A percentile compares a stretch with the other conserved stretches of the same genome.
These are phyloP conservation scores for Cladosporium sp. DNA, from an alignment of 2,329 filamentous ascomycete genomes.

Conservation along the genomic window DNA sequence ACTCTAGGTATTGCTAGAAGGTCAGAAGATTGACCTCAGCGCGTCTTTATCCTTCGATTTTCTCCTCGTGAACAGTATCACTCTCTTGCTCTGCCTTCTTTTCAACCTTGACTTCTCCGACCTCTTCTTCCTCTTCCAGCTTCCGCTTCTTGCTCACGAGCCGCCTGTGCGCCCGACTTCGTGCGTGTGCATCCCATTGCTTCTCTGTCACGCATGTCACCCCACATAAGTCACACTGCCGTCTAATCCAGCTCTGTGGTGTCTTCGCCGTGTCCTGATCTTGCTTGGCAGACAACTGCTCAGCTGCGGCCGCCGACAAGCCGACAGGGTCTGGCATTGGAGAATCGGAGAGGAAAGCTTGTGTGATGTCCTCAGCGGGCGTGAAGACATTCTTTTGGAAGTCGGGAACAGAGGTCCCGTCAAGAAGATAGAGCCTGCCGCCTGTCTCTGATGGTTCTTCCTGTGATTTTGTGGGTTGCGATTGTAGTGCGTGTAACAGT, in stretches of 20 bases:
- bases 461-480: not conserved
- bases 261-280: conserved; percentile 48
- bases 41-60: not conserved
- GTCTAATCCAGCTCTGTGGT: conserved; percentile 51
- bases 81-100: not conserved
- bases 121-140: conserved; percentile 1
- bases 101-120: not conserved
- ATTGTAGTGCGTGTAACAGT: conserved; percentile 43
- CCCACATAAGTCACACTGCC: conserved; percentile 71
- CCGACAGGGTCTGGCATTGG: conserved; percentile 55
- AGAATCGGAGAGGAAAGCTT: conserved; percentile 61
- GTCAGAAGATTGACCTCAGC: not conserved
- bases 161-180: conserved; percentile 56
- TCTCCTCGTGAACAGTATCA: not conserved
- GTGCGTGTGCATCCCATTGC: conserved; percentile 60
- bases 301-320: conserved; percentile 59
- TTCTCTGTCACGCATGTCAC: conserved; percentile 57
- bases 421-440: conserved; percentile 72
- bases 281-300: conserved; percentile 61
- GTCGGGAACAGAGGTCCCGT: conserved; percentile 68
- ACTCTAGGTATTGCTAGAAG: not conserved
- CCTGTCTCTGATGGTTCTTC: conserved; percentile 29
- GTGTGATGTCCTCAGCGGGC: conserved; percentile 64
- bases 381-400: conserved; percentile 67
- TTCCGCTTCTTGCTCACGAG: conserved; percentile 30